Conservation (phyloP, 331 rosid genomes). For the Stylosanthes scabra region DNA sequence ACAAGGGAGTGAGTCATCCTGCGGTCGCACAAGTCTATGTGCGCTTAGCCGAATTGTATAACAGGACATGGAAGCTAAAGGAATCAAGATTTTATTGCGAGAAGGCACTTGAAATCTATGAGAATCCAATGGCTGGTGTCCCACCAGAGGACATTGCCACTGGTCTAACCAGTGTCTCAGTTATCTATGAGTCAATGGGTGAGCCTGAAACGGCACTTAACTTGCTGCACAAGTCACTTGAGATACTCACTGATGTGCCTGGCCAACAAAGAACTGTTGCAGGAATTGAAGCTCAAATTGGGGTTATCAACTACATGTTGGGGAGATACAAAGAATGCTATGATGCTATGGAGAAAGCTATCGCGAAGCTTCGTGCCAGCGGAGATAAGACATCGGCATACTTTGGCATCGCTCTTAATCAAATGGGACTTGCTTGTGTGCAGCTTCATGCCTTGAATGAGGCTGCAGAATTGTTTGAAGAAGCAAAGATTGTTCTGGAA, state of each 20-base stretch:
- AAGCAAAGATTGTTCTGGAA: conserved; percentile 73
- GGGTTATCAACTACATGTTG: conserved; percentile 79
- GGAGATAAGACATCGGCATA: conserved; percentile 90
- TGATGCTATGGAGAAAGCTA: conserved; percentile 63
- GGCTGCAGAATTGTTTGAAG: conserved; percentile 80
- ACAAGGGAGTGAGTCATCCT: conserved; percentile 94
- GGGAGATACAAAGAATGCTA: conserved; percentile 76
- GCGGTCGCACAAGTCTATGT: conserved; percentile 76
- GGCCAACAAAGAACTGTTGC: conserved; percentile 86
- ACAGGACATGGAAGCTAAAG: conserved; percentile 73
- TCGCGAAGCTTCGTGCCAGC: conserved; percentile 73
- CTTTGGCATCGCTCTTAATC: conserved; percentile 89
- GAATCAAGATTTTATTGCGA: conserved; percentile 86
- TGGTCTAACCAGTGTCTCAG: conserved; percentile 79
- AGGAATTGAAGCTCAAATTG: conserved; percentile 97
- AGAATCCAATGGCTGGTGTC: conserved; percentile 73
- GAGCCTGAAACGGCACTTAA: conserved; percentile 77
- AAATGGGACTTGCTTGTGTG: conserved; percentile 93
- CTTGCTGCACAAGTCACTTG: conserved; percentile 72
- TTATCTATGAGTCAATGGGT: conserved; percentile 89
- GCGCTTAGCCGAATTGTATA: conserved; percentile 85
- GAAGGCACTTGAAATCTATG: conserved; percentile 82
- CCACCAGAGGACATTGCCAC: conserved; percentile 78
- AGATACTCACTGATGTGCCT: conserved; percentile 65
- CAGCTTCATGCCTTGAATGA: conserved; percentile 64